Conservation (phyloP, 441 rosid species). For the Breynia disticha region DNA sequence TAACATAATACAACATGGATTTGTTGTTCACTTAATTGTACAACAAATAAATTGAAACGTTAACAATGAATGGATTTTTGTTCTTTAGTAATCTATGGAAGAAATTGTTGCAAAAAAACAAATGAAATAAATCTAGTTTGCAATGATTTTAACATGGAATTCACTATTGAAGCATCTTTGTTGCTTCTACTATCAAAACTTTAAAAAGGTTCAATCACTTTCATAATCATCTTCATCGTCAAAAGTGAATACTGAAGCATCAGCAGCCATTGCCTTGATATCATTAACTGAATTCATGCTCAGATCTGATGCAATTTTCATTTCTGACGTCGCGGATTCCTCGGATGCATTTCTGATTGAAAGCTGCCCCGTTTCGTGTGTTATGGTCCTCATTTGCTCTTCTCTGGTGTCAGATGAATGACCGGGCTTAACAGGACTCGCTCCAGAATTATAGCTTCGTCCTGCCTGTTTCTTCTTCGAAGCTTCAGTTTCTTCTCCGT, state of each 20-base stretch:
- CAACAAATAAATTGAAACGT: too few relatives aligned
- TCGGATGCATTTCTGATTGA: conserved; percentile 13
- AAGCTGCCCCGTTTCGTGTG: conserved; percentile 24
- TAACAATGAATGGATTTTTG: not conserved
- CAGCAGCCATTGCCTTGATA: conserved; percentile 95
- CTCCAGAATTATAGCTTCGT: conserved; percentile 3
- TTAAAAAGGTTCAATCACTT: conserved; percentile 79
- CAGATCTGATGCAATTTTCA: conserved; percentile 18
- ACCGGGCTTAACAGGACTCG: conserved; percentile 9
- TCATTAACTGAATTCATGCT: conserved; percentile 30
- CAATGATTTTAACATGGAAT: not conserved
- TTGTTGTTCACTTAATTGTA: too few relatives aligned
- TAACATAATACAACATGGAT: too few relatives aligned
- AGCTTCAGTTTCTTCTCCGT: conserved; percentile 40
- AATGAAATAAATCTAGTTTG: not conserved
- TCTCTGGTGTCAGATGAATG: conserved; percentile 8
- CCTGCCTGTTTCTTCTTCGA: conserved; percentile 22
- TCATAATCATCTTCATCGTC: conserved; percentile 88
- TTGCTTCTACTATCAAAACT: too few relatives aligned
- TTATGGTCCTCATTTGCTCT: conserved; percentile 19
- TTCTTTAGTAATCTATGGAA: not conserved
- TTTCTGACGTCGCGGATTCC: conserved; percentile 7
- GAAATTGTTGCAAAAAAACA: not conserved
- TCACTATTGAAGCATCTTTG: too few relatives aligned
- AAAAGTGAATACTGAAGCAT: conserved; percentile 88